Evolutionary conservation across 1,284 basidiomycete species (phyloP).

Genomic region (Ustilago shanxiensis): DNA sequence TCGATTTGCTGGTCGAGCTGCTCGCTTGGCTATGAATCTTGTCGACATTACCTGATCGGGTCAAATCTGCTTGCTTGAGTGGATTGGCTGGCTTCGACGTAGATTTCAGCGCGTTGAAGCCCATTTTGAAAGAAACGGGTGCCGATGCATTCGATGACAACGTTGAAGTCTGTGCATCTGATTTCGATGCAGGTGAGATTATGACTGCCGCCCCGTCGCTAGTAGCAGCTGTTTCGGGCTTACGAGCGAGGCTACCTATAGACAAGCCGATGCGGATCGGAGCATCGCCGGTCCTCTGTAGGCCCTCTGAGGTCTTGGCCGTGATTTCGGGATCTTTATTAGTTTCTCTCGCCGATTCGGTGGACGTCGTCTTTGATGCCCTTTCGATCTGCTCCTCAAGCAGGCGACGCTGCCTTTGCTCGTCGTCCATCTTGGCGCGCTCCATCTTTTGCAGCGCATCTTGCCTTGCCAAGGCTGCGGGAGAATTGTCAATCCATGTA

Average conservation of each 20-base stretch:
- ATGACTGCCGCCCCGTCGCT: neutral
- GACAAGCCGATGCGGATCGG: constrained; percentile 57
- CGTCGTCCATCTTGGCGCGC: constrained; percentile 88
- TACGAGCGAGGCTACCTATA: constrained; percentile 13
- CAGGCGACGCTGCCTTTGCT: constrained; percentile 89
- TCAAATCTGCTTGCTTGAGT: constrained; percentile 14
- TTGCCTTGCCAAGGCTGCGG: constrained; percentile 90
- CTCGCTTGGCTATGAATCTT: constrained; percentile 4
- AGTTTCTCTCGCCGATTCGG: neutral
- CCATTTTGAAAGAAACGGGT: constrained; percentile 38
- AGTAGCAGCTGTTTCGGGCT: neutral
- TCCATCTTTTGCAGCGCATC: constrained; percentile 95
- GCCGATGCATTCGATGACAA: neutral
- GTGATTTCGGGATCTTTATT: neutral
- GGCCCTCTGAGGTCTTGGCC: constrained; percentile 35
- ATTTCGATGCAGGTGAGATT: neutral
- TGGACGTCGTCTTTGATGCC: constrained; percentile 73
- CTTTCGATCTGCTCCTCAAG: constrained; percentile 95
- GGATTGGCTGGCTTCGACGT: constrained; percentile 42
- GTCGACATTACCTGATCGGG: neutral
- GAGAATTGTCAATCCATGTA: constrained; percentile 95
- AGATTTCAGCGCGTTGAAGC: constrained; percentile 53
- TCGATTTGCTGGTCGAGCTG: constrained; percentile 17
- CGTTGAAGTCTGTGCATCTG: neutral
- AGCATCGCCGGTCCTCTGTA: constrained; percentile 32